Conservation (phyloP, 352 stramenopile species). For the Phytophthora fragariaefolia region DNA sequence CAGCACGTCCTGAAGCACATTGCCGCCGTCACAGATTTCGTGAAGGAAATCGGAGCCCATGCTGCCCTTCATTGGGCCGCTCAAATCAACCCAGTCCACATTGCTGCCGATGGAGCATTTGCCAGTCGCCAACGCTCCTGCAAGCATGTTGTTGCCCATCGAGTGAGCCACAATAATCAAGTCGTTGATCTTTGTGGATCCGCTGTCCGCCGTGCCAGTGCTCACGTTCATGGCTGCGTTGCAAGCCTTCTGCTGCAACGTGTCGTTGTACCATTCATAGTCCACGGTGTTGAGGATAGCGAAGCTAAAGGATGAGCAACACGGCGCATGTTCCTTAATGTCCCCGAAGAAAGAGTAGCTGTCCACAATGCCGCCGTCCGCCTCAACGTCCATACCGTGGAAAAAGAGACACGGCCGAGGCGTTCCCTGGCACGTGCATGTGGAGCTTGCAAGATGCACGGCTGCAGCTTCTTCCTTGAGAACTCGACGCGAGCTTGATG, state of each 20-base stretch:
- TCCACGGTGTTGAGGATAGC: constrained; percentile 57
- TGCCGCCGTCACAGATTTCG: constrained; percentile 44
- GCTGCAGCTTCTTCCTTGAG: constrained; percentile 31
- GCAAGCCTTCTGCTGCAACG: constrained; percentile 48
- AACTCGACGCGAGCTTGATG: constrained; percentile 21
- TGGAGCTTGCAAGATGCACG: constrained; percentile 37
- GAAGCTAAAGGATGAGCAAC: constrained; percentile 60
- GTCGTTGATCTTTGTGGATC: constrained; percentile 51
- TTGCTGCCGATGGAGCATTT: constrained; percentile 51
- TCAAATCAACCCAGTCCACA: constrained; percentile 50
- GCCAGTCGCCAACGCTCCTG: constrained; percentile 45
- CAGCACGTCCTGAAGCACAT: constrained; percentile 28
- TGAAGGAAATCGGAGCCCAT: constrained; percentile 59
- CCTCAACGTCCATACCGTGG: constrained; percentile 53
- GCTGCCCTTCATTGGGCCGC: constrained; percentile 52
- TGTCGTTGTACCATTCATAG: constrained; percentile 62
- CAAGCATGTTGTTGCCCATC: constrained; percentile 70
- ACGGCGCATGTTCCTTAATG: constrained; percentile 56
- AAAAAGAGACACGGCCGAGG: constrained; percentile 59
- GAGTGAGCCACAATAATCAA: constrained; percentile 65
- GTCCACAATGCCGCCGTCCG: constrained; percentile 41
- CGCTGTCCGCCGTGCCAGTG: constrained; percentile 26
- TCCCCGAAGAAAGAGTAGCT: constrained; percentile 55
- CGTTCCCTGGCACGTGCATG: constrained; percentile 43
- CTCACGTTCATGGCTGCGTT: constrained; percentile 42